Conservation (phyloP, 495 filamentous ascomycete species). For the Massariosphaeria phaeospora region DNA sequence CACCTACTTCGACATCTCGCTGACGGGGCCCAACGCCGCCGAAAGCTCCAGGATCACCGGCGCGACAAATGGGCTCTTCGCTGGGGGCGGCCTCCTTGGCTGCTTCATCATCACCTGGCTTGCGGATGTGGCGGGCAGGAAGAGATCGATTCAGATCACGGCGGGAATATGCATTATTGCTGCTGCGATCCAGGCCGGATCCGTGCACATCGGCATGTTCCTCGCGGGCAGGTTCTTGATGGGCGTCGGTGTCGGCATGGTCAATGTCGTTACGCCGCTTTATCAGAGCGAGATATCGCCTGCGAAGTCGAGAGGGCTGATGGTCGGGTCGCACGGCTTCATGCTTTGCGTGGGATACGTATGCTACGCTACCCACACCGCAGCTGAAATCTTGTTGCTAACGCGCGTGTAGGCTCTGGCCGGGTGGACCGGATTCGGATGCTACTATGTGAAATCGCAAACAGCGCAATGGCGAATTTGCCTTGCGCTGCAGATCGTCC, state of each 20-base stretch:
- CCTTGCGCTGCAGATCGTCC: neutral
- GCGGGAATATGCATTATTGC: neutral
- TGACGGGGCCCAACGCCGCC: neutral
- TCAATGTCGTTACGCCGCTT: slow-evolving; percentile 7
- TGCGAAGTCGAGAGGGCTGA: neutral
- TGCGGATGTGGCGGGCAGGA: neutral
- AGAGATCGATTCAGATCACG: neutral
- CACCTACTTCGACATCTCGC: slow-evolving; percentile 18
- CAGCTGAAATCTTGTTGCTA: neutral
- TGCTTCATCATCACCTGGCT: slow-evolving; percentile 2
- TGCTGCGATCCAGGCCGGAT: slow-evolving; percentile 5
- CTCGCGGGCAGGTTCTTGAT: slow-evolving; percentile 14
- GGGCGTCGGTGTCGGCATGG: slow-evolving; percentile 9
- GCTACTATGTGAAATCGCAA: neutral
- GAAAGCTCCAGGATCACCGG: neutral
- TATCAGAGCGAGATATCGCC: slow-evolving; percentile 18
- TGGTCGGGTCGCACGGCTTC: slow-evolving; percentile 17
- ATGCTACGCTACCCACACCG: neutral
- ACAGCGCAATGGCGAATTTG: neutral
- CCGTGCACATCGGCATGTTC: slow-evolving; percentile 21
- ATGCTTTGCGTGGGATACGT: slow-evolving; percentile 12
- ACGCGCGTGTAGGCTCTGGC: neutral
- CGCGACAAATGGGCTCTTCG: slow-evolving; percentile 16
- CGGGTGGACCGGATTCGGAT: slow-evolving; percentile 4
- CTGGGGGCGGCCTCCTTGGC: slow-evolving; percentile 4